Evolutionary conservation across 495 filamentous ascomycete genomes (phyloP).

Genomic region (Extremus antarcticus): DNA sequence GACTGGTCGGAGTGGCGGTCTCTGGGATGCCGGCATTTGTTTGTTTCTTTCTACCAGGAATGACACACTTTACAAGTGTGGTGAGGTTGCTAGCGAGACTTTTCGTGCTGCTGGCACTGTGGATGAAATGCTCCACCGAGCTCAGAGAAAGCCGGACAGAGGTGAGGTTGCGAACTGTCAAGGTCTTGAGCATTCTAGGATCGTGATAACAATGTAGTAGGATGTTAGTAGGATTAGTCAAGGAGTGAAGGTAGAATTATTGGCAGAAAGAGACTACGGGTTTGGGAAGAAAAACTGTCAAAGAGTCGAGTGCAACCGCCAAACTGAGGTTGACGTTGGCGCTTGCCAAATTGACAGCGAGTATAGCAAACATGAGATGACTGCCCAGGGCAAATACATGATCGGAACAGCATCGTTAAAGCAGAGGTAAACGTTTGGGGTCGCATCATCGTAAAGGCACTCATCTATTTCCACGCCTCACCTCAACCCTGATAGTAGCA

Average conservation of each 20-base stretch:
- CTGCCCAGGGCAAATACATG: no score
- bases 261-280: no score
- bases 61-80: neutral
- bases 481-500: conserved; percentile 58
- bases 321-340: no score
- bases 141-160: conserved; percentile 60
- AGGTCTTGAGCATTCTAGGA: conserved; percentile 18
- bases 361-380: no score
- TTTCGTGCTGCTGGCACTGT: conserved; percentile 31
- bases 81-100: conserved; percentile 15
- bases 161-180: conserved; percentile 85
- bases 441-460: no score
- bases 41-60: conserved; percentile 5
- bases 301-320: no score
- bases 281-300: no score
- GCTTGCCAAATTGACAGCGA: no score
- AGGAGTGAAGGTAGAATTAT: neutral
- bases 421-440: no score
- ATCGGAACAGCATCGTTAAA: no score
- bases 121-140: conserved; percentile 49
- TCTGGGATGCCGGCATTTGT: neutral
- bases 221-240: neutral
- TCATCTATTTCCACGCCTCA: no score
- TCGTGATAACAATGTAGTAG: neutral
- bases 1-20: conserved; percentile 2